A percentile compares a stretch with the other conserved stretches of the same genome.
phyloP scores from a whole-genome alignment of 768 basidiomycete species.

The Lentinula raphanica region DNA sequence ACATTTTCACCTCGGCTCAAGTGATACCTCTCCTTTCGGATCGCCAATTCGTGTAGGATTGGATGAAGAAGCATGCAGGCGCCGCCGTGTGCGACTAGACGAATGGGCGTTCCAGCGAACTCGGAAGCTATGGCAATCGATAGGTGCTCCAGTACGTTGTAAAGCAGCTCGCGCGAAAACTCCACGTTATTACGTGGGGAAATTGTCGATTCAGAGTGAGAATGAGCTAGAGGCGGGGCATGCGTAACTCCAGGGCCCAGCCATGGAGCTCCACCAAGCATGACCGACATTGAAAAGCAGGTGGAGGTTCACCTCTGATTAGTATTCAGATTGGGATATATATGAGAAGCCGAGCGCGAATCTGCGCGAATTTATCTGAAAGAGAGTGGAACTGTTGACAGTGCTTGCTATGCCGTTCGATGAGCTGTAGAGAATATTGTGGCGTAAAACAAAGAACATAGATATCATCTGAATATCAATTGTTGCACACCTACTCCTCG shows the following conservation, averaged over 20 bases:
- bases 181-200: constrained; percentile 31
- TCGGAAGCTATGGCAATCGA: constrained; percentile 39
- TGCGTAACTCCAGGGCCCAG: background rate
- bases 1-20: constrained; percentile 22
- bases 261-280: background rate
- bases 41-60: constrained; percentile 27
- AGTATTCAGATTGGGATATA: too few relatives aligned
- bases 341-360: too few relatives aligned
- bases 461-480: background rate
- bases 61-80: constrained; percentile 70
- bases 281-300: background rate
- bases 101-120: constrained; percentile 45
- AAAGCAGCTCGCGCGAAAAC: constrained; percentile 37
- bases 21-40: constrained; percentile 13
- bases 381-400: too few relatives aligned
- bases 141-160: constrained; percentile 37
- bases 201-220: background rate
- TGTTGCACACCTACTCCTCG: background rate
- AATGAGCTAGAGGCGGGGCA: background rate
- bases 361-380: too few relatives aligned
- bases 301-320: too few relatives aligned
- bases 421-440: background rate
- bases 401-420: too few relatives aligned
- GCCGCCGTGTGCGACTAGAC: constrained; percentile 66
- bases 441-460: background rate